Base-by-base conservation (phyloP, 139 green algal genomes). In the Tetradesmus obliquus region DNA sequence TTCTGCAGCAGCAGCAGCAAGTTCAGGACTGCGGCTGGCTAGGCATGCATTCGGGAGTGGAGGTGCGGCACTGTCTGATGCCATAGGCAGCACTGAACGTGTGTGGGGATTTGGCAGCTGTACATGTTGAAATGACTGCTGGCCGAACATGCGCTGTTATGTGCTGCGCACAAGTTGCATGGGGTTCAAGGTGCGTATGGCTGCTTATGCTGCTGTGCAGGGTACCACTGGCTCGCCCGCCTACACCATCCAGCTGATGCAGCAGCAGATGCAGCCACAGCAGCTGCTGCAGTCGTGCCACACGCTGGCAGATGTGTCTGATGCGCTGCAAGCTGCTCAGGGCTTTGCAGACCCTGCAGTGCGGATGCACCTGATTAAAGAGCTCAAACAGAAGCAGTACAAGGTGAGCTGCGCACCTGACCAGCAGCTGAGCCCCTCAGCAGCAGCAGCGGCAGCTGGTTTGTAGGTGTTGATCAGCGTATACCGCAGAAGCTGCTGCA, bases 381-480 rank as follows among this genome's bases (percentile, higher is more conserved):
- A 90, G 51, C 12, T 90, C 54, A 91, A 79, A 55, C 87, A 85
- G 74, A 53, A 85, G n/a, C 72, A 60, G 55, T 91, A 91, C 72
- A 91, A 91, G 87, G 87, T 91, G 54, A 3, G 81, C 32, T 84
- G 79, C 24, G 13, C 4, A 10, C n/a, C 9, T 57, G 45, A 20
- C 32, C 22, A 82, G 74, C 15, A 32, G 74, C 74, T n/a, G 74
- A 45, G 32, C 32, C 66, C 12, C 60, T 72, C 10, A 13, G 10
- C 60, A 19, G 10, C 60, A 72, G 12, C 60, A 13, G 60, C 60
- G 60, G 60, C 60, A 19, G 60, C 12, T 81, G 72, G 19, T 9
- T 81, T 81, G 19, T 81, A 7, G 13, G 17, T 81, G 72, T 24
- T 10, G 10, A 13, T 81, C 72, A 82, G 7, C 32, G 32, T 45